Conservation (phyloP, 1,284 basidiomycete genomes). For the Puccinia hordei region DNA sequence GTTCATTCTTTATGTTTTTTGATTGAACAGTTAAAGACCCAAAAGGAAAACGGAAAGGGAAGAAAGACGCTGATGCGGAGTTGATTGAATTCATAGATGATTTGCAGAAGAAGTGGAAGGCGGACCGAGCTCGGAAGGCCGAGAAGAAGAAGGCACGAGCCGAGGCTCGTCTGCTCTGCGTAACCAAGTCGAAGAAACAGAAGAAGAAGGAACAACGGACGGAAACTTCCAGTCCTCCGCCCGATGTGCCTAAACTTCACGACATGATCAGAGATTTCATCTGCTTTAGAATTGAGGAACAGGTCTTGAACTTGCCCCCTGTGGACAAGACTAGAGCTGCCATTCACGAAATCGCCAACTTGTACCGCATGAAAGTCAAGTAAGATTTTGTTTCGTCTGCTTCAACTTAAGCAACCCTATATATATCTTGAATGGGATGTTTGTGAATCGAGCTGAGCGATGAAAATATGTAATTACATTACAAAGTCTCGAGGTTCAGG, state of each 20-base stretch:
- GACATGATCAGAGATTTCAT: slow-evolving; percentile 28
- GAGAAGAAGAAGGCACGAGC: slow-evolving; percentile 10
- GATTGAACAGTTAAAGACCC: background rate
- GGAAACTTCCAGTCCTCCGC: background rate
- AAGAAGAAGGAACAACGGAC: background rate
- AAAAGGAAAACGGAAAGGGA: slow-evolving; percentile 9
- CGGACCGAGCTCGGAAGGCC: slow-evolving; percentile 17
- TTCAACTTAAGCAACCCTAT: too few species aligned
- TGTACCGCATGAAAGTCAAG: too few species aligned
- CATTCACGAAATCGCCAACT: slow-evolving; percentile 29
- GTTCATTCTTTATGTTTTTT: background rate
- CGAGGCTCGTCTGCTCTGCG: slow-evolving; percentile 3
- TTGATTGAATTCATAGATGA: slow-evolving; percentile 28
- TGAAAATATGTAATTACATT: background rate
- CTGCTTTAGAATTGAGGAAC: background rate
- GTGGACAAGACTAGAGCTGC: slow-evolving; percentile 23
- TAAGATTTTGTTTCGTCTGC: too few species aligned
- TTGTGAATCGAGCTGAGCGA: background rate
- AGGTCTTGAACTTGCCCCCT: slow-evolving; percentile 10
- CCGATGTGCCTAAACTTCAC: slow-evolving; percentile 3
- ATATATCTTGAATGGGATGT: too few species aligned
- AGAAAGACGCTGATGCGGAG: background rate
- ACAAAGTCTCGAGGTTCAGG: slow-evolving; percentile 22
- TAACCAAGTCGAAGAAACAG: slow-evolving; percentile 14
- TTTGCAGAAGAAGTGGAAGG: slow-evolving; percentile 36